Evolutionary conservation across 441 rosid genomes (phyloP).

Genomic region (Erodium texanum): DNA sequence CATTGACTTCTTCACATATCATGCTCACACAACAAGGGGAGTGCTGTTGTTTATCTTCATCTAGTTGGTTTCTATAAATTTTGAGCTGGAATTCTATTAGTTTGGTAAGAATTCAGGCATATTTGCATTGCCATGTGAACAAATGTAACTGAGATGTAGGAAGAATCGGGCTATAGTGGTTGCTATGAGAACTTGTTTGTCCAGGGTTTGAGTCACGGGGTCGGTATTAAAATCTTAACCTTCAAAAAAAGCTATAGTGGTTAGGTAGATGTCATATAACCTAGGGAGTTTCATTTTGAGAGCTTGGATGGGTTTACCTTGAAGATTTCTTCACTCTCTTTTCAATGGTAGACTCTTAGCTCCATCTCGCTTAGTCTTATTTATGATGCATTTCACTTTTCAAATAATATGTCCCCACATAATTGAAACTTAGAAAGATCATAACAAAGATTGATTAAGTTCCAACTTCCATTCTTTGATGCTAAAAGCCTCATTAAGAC

Average conservation of each 20-base stretch:
- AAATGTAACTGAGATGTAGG: neutral
- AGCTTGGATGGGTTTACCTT: neutral
- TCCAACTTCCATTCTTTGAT: neutral
- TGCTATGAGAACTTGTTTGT: too few species aligned
- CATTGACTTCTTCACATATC: neutral
- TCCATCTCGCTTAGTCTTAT: neutral
- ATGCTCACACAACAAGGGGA: neutral
- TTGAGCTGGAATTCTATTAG: neutral
- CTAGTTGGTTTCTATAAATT: neutral
- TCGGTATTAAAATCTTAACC: too few species aligned
- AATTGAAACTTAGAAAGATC: neutral
- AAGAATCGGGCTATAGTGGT: too few species aligned
- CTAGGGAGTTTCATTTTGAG: neutral
- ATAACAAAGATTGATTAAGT: neutral
- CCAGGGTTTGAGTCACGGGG: too few species aligned
- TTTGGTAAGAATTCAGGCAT: neutral
- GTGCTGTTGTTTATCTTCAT: neutral
- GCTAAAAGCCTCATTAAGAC: neutral
- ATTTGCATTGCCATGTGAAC: neutral
- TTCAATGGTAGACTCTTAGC: neutral
- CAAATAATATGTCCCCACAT: neutral
- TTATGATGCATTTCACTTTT: neutral
- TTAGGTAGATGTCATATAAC: neutral
- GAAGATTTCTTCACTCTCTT: conserved; percentile 2
- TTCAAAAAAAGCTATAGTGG: neutral